Evolutionary conservation across 371 early-diverging fungal species (phyloP).

Genomic region (Mortierella sp.): DNA sequence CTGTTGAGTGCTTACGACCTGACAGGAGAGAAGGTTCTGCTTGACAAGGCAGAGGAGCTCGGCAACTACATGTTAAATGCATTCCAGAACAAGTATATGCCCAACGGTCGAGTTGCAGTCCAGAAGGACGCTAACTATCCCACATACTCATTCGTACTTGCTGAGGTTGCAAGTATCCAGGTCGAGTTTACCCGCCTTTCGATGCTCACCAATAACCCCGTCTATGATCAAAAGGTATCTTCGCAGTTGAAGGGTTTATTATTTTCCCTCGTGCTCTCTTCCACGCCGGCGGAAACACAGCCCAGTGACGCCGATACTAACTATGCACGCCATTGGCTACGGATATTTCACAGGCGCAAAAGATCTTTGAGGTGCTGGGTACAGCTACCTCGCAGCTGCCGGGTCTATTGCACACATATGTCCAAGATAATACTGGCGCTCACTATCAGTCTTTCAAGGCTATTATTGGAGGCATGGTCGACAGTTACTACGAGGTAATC

Average conservation of each 20-base stretch:
- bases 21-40: conserved; percentile 59
- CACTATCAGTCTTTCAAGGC: conserved; percentile 54
- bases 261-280: no score
- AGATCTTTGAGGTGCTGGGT: conserved; percentile 60
- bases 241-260: not conserved
- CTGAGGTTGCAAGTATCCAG: conserved; percentile 89
- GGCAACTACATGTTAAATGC: conserved; percentile 61
- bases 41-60: conserved; percentile 69
- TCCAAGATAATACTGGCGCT: conserved; percentile 46
- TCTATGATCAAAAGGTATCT: conserved; percentile 71
- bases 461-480: conserved; percentile 65
- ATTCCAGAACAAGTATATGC: conserved; percentile 28
- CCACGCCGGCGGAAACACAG: not conserved
- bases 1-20: conserved; percentile 85
- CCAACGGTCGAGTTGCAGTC: conserved; percentile 24
- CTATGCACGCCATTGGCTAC: no score
- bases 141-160: conserved; percentile 56
- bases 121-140: conserved; percentile 1
- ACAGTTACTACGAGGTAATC: conserved; percentile 61
- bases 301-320: no score
- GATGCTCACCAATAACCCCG: conserved; percentile 72
- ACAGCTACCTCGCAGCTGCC: conserved; percentile 62
- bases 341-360: conserved; percentile 59
- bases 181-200: conserved; percentile 89
- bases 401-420: conserved; percentile 65